Evolutionary conservation across 495 filamentous ascomycete species (phyloP), one percentile per base, ranked within the genome.

Genomic region (Podospora australis): DNA sequence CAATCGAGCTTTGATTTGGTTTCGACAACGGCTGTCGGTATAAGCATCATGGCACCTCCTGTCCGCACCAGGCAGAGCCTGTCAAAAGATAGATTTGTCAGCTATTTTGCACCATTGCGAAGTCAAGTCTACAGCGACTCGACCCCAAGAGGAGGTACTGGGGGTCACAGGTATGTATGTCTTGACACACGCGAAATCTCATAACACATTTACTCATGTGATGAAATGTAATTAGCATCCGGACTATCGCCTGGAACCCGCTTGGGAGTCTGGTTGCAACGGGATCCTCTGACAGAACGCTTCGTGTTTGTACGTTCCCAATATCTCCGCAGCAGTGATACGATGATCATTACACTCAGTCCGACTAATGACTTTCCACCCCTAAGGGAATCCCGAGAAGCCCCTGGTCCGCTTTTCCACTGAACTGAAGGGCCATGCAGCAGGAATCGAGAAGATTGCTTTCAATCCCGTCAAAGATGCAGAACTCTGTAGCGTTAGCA

Each of bases 391-490:
- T 60, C 89, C 87, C 0, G 90, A 96, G 49, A 86, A 87, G 57
- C 78, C 83, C 19, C 79, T 85, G 61, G 80, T 85, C 24, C 82
- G 80, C 55, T 83, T 90, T 61, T 87, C 85, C 9, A 96, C 90
- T 1, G 90, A 95, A 53, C 77, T 96, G 48, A 84, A 84, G 44
- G 90, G 90, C 5, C 88, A 94, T 63, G 66, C 77, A 2, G 82
- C 79, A 8, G 73, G 72, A 6, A 83, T 96, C 14, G 91, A 96
- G 65, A 86, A 88, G 51, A 84, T 96, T 2, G 79, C 86, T 4
- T 98, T 94, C 70, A 90, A 95, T 56, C 92, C 92, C 2, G 78
- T 79, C 5, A 88, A 85, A 54, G 90, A 96, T 53, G 84, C 87
- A 5, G 89, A 95, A 64, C 70, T 98, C 4, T 90, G 87, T 32